phyloP scores from a whole-genome alignment of 352 stramenopile species.

The Globisporangium barbulae region DNA sequence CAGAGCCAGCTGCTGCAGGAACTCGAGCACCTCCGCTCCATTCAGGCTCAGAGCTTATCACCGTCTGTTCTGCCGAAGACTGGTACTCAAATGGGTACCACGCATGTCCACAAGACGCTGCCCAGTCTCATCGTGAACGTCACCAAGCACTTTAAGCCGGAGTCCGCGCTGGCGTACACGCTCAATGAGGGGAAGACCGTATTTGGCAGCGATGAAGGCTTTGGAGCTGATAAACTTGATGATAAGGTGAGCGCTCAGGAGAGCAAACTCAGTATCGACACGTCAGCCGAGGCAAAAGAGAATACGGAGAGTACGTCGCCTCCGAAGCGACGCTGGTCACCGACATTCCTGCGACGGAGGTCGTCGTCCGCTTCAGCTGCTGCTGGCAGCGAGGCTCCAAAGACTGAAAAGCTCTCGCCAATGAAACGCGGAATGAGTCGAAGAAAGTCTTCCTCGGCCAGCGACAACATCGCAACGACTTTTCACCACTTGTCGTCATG shows the following conservation, averaged over 20 bases:
- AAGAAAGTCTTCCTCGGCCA: neutral
- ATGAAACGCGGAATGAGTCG: neutral
- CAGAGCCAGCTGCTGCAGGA: constrained; percentile 45
- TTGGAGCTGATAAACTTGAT: constrained; percentile 13
- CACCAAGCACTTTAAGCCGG: constrained; percentile 23
- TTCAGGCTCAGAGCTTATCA: constrained; percentile 17
- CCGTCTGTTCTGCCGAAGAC: neutral
- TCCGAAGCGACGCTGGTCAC: constrained; percentile 37
- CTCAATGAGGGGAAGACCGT: constrained; percentile 41
- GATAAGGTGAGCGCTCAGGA: constrained; percentile 13
- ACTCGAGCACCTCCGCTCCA: constrained; percentile 37
- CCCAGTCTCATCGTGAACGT: constrained; percentile 53
- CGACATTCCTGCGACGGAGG: constrained; percentile 30
- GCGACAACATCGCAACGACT: neutral
- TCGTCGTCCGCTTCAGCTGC: constrained; percentile 23
- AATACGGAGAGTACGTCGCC: constrained; percentile 4
- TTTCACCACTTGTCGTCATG: constrained; percentile 27
- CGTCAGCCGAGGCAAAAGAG: neutral
- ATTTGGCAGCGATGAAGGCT: constrained; percentile 31
- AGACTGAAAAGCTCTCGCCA: neutral
- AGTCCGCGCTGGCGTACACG: constrained; percentile 39
- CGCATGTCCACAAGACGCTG: constrained; percentile 28
- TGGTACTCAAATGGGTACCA: neutral
- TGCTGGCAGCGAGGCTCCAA: neutral
- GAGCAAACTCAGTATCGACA: neutral